phyloP scores from a whole-genome alignment of 306 rosid genomes.

The Cicer pinnatifidum region DNA sequence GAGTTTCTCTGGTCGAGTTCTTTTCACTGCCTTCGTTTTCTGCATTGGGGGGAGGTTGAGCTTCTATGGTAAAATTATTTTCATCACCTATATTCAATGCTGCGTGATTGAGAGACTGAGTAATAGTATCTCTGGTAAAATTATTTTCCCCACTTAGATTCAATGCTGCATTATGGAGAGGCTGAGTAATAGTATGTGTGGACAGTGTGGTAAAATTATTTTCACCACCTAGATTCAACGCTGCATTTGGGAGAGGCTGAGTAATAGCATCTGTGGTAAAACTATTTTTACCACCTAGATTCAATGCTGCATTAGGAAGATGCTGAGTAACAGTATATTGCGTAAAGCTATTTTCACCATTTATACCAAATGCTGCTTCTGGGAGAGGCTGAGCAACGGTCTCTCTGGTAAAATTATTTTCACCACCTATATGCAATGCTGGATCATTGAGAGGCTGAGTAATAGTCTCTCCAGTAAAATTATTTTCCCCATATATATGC shows the following conservation, averaged over 20 bases:
- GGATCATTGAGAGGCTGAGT: constrained; percentile 8
- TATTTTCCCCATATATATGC: constrained; percentile 29
- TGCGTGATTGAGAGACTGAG: constrained; percentile 12
- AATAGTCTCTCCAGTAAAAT: constrained; percentile 14
- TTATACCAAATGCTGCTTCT: constrained; percentile 15
- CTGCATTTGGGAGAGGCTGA: constrained; percentile 15
- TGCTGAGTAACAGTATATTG: constrained; percentile 2
- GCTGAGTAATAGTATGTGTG: constrained; percentile 2
- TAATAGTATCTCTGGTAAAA: constrained; percentile 4
- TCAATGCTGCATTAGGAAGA: not conserved
- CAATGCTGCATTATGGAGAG: not conserved
- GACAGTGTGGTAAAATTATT: constrained; percentile 1
- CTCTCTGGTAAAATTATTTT: constrained; percentile 31
- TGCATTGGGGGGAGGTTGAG: constrained; percentile 9
- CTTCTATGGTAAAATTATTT: constrained; percentile 32
- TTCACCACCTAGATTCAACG: constrained; percentile 24
- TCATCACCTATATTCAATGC: constrained; percentile 17
- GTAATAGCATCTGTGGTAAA: constrained; percentile 18
- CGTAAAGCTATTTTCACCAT: constrained; percentile 34
- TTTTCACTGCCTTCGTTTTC: constrained; percentile 5
- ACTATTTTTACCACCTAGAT: constrained; percentile 35
- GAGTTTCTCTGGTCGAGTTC: constrained; percentile 21
- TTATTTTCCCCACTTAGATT: constrained; percentile 31
- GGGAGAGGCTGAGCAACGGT: not conserved
- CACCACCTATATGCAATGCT: constrained; percentile 34